Conservation (phyloP, 2,329 filamentous ascomycete genomes). For the Aspergillus clavatus region DNA sequence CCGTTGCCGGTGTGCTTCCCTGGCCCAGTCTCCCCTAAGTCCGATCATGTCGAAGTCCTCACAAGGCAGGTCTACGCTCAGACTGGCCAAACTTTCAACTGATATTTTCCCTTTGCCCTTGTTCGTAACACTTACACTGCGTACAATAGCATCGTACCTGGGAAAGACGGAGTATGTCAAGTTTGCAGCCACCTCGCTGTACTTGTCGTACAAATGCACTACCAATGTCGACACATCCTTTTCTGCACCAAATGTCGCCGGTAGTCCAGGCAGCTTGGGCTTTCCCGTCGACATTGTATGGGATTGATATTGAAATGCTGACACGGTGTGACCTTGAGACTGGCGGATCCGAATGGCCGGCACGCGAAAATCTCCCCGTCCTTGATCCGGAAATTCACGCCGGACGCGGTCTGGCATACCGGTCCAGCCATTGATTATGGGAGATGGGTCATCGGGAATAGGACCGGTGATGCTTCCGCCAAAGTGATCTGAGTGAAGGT, state of each 20-base stretch:
- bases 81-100: constrained; percentile 55
- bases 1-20: constrained; percentile 53
- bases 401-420: constrained; percentile 48
- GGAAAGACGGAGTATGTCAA: constrained; percentile 62
- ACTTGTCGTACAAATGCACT: constrained; percentile 55
- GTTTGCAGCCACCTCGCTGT: constrained; percentile 54
- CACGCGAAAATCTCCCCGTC: constrained; percentile 58
- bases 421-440: constrained; percentile 50
- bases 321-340: constrained; percentile 54
- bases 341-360: constrained; percentile 60
- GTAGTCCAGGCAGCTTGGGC: constrained; percentile 52
- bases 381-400: constrained; percentile 61
- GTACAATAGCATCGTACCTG: constrained; percentile 55
- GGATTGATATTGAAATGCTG: constrained; percentile 55
- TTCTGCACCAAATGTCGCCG: constrained; percentile 55
- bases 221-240: constrained; percentile 56
- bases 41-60: constrained; percentile 60
- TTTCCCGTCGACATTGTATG: constrained; percentile 55
- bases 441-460: constrained; percentile 38
- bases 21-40: constrained; percentile 59
- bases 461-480: constrained; percentile 54
- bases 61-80: constrained; percentile 58
- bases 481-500: constrained; percentile 59
- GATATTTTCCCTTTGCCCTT: constrained; percentile 50
- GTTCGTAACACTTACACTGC: constrained; percentile 60